Base-by-base conservation (phyloP, 805 yeast species). In the Monosporozyma aerobia region DNA sequence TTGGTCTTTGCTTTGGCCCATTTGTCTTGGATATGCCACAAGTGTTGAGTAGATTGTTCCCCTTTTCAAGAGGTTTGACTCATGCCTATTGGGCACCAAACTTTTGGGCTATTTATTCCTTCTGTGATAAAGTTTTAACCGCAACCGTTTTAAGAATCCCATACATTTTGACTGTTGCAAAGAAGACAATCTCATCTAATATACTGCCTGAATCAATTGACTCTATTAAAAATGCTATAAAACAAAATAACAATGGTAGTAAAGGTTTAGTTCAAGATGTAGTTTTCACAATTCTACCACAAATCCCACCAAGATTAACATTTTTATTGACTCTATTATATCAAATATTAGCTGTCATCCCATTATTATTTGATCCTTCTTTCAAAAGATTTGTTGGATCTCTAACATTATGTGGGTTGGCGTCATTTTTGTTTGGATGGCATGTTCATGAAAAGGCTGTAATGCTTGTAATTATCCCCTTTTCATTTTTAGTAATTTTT, bases 21-120 rank as follows among this genome's bases (percentile, higher is more conserved):
- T 90, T 90, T 62, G 67, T 78, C 6, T 78, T 78, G 59, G 86
- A 82, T 35, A 61, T 86, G 48, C 83, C 86, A 0, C 80, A 87
- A 56, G 69, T 94, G 16, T 48, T 88, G 8, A 63, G 71, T 5
- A 75, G 99, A 47, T 70, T 94, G 33, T 94, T 94, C 70, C 99
- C 99, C 5, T 92, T 92, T 65, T 85, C 95, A 49, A 76, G 98
- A 65, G 98, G 98, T 1, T 75, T 94, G 39, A 94, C 97, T 4
- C 99, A 94, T 69, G 97, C 98, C 0, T 94, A 94, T 70, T 94
- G 99, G 98, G 98, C 99, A 1, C 98, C 99, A 14, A 94, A 94
- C 63, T 73, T 90, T 47, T 94, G 99, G 99, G 97, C 99, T 0
- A 60, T 92, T 9, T 94, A 94, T 69, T 87, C 97, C 1, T 85